Evolutionary conservation across 495 filamentous ascomycete genomes (phyloP).

Genomic region (Hypoxylon lienhwacheense): DNA sequence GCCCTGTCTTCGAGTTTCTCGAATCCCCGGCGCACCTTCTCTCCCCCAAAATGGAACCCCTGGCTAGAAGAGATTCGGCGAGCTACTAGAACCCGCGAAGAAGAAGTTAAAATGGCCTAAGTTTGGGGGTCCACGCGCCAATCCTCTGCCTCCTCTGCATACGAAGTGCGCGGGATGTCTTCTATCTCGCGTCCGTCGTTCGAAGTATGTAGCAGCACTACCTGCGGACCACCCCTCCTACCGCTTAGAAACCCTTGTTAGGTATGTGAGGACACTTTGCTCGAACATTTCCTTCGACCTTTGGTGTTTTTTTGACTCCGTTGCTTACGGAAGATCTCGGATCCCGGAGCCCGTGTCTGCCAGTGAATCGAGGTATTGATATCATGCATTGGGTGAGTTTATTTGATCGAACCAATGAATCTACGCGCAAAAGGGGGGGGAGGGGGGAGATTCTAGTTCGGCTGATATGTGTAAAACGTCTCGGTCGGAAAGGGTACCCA

Average conservation of each 20-base stretch:
- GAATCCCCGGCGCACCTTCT: slow-evolving; percentile 27
- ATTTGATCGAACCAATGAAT: slow-evolving; percentile 30
- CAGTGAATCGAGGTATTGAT: slow-evolving; percentile 17
- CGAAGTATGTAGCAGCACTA: neutral
- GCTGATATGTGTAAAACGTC: slow-evolving; percentile 2
- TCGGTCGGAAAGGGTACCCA: neutral
- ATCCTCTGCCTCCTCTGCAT: slow-evolving; percentile 4
- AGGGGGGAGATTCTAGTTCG: too few species aligned
- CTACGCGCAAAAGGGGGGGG: neutral
- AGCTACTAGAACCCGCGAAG: slow-evolving; percentile 33
- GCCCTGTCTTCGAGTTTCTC: slow-evolving; percentile 8
- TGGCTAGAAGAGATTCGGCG: slow-evolving; percentile 28
- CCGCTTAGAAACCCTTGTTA: too few species aligned
- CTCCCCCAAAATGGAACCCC: slow-evolving; percentile 27
- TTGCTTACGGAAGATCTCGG: slow-evolving; percentile 36
- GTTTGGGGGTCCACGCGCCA: slow-evolving; percentile 3
- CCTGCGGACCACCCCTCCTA: neutral
- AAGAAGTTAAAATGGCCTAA: slow-evolving; percentile 31
- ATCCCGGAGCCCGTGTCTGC: slow-evolving; percentile 30
- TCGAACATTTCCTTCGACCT: too few species aligned
- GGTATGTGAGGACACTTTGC: too few species aligned
- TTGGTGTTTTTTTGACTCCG: too few species aligned
- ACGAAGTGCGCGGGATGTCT: slow-evolving; percentile 22
- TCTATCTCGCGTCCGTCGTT: slow-evolving; percentile 16
- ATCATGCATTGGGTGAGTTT: slow-evolving; percentile 28